phyloP scores from a whole-genome alignment of 768 basidiomycete genomes.

The Multifurca ochricompacta region DNA sequence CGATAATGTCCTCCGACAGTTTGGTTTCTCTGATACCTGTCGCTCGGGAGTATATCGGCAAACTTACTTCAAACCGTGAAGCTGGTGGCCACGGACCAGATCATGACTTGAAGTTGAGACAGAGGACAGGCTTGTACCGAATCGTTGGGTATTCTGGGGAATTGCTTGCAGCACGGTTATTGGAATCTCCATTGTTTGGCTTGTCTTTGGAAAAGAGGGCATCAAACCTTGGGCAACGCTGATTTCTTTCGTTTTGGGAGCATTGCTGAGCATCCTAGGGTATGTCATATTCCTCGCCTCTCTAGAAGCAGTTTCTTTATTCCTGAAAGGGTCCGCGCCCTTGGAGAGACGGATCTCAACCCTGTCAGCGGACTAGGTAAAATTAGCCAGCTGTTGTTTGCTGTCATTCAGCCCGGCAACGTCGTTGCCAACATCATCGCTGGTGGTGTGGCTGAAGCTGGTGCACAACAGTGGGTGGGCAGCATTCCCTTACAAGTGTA shows the following conservation, averaged over 20 bases:
- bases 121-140: constrained; percentile 73
- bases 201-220: constrained; percentile 83
- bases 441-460: constrained; percentile 92
- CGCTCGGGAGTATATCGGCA: constrained; percentile 41
- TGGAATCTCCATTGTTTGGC: constrained; percentile 79
- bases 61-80: constrained; percentile 24
- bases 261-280: constrained; percentile 84
- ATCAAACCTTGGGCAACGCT: constrained; percentile 95
- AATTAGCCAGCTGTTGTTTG: constrained; percentile 89
- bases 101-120: constrained; percentile 66
- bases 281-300: constrained; percentile 29
- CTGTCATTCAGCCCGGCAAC: constrained; percentile 89
- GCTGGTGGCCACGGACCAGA: constrained; percentile 25
- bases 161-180: constrained; percentile 49
- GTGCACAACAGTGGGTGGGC: constrained; percentile 68
- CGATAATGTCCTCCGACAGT: constrained; percentile 92
- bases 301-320: neutral
- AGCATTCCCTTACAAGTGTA: constrained; percentile 22
- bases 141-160: constrained; percentile 68
- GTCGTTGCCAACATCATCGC: constrained; percentile 98
- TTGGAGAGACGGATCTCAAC: constrained; percentile 94
- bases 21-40: constrained; percentile 81
- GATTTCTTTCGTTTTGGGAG: constrained; percentile 75
- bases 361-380: constrained; percentile 92
- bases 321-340: constrained; percentile 66